A percentile compares a stretch with the other conserved stretches of the same genome.
Evolutionary conservation across 1,284 basidiomycete genomes (phyloP).

Genomic region (Heterobasidion parviporum): DNA sequence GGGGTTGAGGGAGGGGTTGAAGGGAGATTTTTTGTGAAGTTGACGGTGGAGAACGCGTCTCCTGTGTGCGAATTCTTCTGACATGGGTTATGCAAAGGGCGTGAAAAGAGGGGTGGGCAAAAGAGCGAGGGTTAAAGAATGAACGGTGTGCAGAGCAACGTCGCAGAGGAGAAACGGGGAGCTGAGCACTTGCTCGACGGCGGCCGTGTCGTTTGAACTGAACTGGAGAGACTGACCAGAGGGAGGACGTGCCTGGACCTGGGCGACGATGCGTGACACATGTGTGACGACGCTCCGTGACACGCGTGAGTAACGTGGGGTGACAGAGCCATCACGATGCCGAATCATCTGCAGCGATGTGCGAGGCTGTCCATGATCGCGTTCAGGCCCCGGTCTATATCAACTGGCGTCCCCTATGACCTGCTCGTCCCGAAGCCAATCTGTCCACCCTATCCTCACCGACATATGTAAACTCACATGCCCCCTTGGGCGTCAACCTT

Average conservation of each 20-base stretch:
- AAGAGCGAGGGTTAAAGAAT: background rate
- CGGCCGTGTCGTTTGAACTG: background rate
- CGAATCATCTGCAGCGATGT: background rate
- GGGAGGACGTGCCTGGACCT: no score
- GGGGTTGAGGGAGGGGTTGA: background rate
- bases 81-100: background rate
- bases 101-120: background rate
- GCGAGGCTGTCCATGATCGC: background rate
- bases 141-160: background rate
- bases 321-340: no score
- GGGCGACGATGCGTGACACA: no score
- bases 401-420: background rate
- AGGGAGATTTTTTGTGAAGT: background rate
- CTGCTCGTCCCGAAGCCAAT: background rate
- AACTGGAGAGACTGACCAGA: background rate
- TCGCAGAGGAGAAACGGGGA: background rate
- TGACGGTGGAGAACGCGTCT: background rate
- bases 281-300: no score
- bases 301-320: no score
- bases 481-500: conserved; percentile 3
- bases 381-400: background rate
- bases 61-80: background rate
- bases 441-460: background rate
- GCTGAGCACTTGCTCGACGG: background rate
- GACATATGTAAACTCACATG: background rate